Evolutionary conservation across 192 early-diverging fungal genomes (phyloP), one percentile per base, ranked within the genome.

Genomic region (Umbelopsis sp.): DNA sequence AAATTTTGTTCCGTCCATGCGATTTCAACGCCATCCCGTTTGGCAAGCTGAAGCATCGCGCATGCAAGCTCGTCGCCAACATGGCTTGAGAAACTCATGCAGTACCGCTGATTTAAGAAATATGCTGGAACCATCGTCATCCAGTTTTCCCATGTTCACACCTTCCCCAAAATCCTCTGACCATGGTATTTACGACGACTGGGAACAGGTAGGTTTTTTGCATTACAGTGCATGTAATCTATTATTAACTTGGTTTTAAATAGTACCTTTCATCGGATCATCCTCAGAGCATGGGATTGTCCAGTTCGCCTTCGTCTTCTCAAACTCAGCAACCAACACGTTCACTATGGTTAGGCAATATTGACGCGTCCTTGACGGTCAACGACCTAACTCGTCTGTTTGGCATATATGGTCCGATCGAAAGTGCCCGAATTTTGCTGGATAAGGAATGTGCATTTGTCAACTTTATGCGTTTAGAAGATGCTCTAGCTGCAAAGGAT

Each of bases 401-500:
- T 78, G 83, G 86, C 35, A 89, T 89, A 12, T 99, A 91, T 81
- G 97, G 97, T 0, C 79, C 91, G 10, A 94, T 99, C 67, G 96
- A 99, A 77, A 90, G 86, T 52, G 81, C 96, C 44, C 86, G 94
- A 20, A 85, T 96, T 58, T 85, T 98, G 35, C 90, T 93, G 1
- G 97, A 99, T 71, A 94, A 94, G 75, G 95, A 99, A 73, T 97
- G 95, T 71, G 96, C 94, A 16, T 97, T 98, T 78, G 88, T 99
- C 64, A 98, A 97, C 72, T 98, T 92, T 77, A 70, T 82, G 25
- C 81, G 87, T 2, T 82, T 94, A 18, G 97, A 97, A 64, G 94
- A 97, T 66, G 96, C 96, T 8, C 71, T 95, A 47, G 68, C 80
- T 25, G 97, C 96, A 5, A 86, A 88, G 67, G 91, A 93, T 37